These are phyloP conservation scores for Calamus simplicifolius DNA, from an alignment of 176 grass and related monocot species.

Conservation along the genomic window DNA sequence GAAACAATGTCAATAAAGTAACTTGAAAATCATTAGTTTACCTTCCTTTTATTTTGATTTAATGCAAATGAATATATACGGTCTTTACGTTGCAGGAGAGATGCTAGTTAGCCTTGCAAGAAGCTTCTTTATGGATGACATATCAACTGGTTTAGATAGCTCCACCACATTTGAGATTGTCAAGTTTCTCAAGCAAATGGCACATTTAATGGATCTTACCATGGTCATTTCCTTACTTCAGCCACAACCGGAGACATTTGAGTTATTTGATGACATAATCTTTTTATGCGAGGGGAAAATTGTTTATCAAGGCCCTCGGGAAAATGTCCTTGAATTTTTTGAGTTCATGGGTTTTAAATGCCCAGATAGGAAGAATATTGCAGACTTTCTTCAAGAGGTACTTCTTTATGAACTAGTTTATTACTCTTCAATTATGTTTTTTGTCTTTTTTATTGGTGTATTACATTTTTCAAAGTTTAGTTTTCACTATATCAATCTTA, in stretches of 20 bases:
- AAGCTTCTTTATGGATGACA: constrained; percentile 98
- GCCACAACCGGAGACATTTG: constrained; percentile 76
- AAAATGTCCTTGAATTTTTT: constrained; percentile 66
- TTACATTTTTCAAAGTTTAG: neutral
- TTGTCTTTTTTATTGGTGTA: too few species aligned
- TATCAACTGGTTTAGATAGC: constrained; percentile 96
- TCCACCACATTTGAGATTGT: constrained; percentile 86
- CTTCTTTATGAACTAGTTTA: neutral
- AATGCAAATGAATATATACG: constrained; percentile 1
- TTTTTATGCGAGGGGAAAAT: constrained; percentile 88
- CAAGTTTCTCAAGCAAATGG: constrained; percentile 78
- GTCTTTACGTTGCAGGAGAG: constrained; percentile 56
- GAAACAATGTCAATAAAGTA: too few species aligned
- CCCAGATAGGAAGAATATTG: constrained; percentile 77
- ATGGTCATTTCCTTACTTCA: constrained; percentile 91
- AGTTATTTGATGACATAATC: constrained; percentile 94
- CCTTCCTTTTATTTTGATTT: too few species aligned
- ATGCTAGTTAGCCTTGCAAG: constrained; percentile 81
- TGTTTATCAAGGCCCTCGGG: constrained; percentile 84
- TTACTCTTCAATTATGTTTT: too few species aligned
- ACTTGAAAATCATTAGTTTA: too few species aligned
- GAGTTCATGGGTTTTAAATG: constrained; percentile 84
- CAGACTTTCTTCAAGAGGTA: constrained; percentile 98
- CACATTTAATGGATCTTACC: constrained; percentile 77
- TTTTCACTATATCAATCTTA: too few species aligned